Evolutionary conservation across 139 green algal species (phyloP).

Genomic region (Volvox africanus): DNA sequence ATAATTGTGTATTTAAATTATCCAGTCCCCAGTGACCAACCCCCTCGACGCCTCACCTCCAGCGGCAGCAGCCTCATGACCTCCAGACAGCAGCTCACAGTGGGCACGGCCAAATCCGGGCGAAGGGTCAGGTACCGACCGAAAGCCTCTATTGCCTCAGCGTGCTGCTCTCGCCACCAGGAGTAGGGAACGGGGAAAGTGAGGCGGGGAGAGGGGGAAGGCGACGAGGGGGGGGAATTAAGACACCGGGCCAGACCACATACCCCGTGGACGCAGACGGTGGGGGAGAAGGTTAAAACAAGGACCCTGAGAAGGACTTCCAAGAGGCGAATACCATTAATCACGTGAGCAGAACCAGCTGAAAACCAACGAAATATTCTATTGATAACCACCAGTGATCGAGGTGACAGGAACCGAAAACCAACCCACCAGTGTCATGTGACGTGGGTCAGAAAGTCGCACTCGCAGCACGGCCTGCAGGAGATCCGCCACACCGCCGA

Average conservation of each 20-base stretch:
- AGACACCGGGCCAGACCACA: too few relatives aligned
- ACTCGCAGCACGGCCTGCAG: slow-evolving; percentile 58
- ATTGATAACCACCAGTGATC: neutral
- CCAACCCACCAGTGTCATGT: slow-evolving; percentile 57
- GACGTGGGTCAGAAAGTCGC: slow-evolving; percentile 43
- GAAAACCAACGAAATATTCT: neutral
- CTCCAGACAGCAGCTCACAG: slow-evolving; percentile 50
- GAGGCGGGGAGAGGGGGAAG: neutral
- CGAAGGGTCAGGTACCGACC: slow-evolving; percentile 49
- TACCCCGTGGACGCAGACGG: neutral
- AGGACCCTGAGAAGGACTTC: neutral
- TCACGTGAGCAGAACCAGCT: neutral
- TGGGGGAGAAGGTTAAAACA: neutral
- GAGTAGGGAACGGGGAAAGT: neutral
- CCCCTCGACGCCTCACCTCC: slow-evolving; percentile 9
- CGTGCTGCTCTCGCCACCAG: slow-evolving; percentile 49
- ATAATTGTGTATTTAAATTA: too few relatives aligned
- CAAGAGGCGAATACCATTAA: neutral
- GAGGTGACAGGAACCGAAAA: neutral
- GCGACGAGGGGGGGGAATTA: neutral
- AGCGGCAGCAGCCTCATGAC: slow-evolving; percentile 54
- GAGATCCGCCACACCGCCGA: slow-evolving; percentile 38
- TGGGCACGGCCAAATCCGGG: slow-evolving; percentile 55
- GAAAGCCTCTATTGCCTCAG: slow-evolving; percentile 62
- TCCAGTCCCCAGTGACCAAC: too few relatives aligned